These are phyloP conservation scores for Pseudevernia furfuracea DNA, from an alignment of 495 filamentous ascomycete species.

Conservation along the genomic window DNA sequence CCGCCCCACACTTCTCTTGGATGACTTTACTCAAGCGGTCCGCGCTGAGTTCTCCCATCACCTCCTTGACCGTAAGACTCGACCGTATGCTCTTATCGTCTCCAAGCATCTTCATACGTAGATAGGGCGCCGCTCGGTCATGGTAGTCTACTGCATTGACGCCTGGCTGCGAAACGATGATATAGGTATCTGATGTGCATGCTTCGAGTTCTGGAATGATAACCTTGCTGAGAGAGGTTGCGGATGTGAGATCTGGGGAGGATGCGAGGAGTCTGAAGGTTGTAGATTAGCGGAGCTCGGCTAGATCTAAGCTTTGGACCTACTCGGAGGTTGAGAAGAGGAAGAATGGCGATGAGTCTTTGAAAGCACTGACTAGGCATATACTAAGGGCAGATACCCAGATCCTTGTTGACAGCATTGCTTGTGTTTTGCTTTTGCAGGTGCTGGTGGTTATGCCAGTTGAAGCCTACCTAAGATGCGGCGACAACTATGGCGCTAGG, in stretches of 20 bases:
- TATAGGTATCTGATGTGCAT: conserved; percentile 73
- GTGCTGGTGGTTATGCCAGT: conserved; percentile 16
- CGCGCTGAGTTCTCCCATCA: conserved; percentile 52
- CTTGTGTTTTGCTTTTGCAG: not conserved
- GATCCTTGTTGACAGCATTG: conserved; percentile 24
- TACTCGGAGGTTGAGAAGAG: conserved; percentile 75
- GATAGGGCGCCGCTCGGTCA: conserved; percentile 49
- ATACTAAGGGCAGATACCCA: conserved; percentile 55
- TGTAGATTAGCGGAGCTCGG: conserved; percentile 16
- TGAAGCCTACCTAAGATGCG: conserved; percentile 1
- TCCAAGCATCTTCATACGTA: conserved; percentile 48
- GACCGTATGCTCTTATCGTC: conserved; percentile 44
- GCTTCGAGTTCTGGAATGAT: conserved; percentile 42
- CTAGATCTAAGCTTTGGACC: conserved; percentile 9
- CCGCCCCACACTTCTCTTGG: conserved; percentile 45
- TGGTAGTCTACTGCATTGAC: conserved; percentile 59
- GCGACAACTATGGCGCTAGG: conserved; percentile 5
- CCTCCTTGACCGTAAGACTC: conserved; percentile 50
- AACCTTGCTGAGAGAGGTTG: conserved; percentile 32
- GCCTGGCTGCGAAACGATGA: conserved; percentile 74
- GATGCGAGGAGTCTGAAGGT: conserved; percentile 37
- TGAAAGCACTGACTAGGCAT: conserved; percentile 53
- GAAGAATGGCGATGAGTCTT: conserved; percentile 80
- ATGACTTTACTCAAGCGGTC: conserved; percentile 47
- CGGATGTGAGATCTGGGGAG: conserved; percentile 39